Base-by-base conservation (phyloP, 1,284 basidiomycete genomes). In the Trichosporon sp. region DNA sequence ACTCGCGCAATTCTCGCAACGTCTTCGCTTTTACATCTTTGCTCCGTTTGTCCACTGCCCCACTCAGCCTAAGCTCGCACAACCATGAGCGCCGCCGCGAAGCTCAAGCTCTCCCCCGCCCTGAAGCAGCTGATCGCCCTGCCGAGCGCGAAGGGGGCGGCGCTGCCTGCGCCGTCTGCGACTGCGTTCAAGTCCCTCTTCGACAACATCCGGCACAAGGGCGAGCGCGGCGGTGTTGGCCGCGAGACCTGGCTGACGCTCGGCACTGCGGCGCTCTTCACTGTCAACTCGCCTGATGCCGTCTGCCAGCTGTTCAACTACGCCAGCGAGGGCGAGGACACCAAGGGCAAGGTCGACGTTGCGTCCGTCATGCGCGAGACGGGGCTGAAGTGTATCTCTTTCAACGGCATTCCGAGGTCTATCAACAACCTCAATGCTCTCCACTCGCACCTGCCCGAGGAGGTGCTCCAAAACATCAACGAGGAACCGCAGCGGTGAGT, bases 371-470 rank as follows among this genome's bases (percentile, higher is more conserved):
- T 98, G 87, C 86, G 95, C 59, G 95, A 99, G 82, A 87, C 90
- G 9, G 92, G 92, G 4, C 78, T 99, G 76, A 98, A 99, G 82
- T 94, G 91, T 73, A 88, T 89, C 74, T 91, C 94, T 70, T 94
- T 96, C 78, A 31, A 64, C 37, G 34, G 16, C 58, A 58, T 65
- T 10, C 63, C 66, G 8, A 56, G 61, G 90, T 88, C 88, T 60
- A 95, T 95, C 77, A 85, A 92, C 72, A 88, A 87, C 65, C 86
- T 95, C 62, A 86, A 88, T 60, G 89, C 87, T 29, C 81, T 95
- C 69, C 84, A 86, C 69, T 85, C 87, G 67, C 87, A 86, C 64
- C 82, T 94, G 60, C 88, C 92, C 75, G 85, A 88, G 71, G 90
- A 92, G 70, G 89, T 95, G 3, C 61, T 67, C 16, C 52, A 32